phyloP scores from a whole-genome alignment of 2,329 filamentous ascomycete species.

The Microcera coccophila region DNA sequence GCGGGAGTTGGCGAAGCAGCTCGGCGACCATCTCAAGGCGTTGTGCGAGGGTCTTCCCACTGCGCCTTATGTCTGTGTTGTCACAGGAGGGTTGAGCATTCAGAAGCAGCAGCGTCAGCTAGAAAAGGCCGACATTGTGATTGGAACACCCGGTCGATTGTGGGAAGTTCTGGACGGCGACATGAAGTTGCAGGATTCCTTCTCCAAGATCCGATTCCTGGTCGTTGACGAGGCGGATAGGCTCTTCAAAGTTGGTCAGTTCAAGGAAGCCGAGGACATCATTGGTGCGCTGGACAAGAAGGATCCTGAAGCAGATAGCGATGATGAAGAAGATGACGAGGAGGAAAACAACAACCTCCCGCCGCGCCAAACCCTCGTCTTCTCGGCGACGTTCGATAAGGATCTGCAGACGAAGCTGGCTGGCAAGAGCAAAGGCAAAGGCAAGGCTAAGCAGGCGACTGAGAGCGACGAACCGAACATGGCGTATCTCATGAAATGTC shows the following conservation, averaged over 20 bases:
- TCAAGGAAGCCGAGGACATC: constrained; percentile 90
- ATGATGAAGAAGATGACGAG: constrained; percentile 48
- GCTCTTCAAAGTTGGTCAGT: constrained; percentile 86
- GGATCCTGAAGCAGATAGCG: constrained; percentile 56
- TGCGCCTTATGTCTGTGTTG: constrained; percentile 72
- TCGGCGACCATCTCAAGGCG: constrained; percentile 74
- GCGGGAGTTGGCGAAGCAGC: constrained; percentile 87
- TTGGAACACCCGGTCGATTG: constrained; percentile 85
- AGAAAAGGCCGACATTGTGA: constrained; percentile 81
- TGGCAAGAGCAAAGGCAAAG: constrained; percentile 58
- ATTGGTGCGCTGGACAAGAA: constrained; percentile 71
- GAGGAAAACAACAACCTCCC: constrained; percentile 45
- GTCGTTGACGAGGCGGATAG: constrained; percentile 94
- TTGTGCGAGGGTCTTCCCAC: constrained; percentile 61
- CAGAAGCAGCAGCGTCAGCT: constrained; percentile 89
- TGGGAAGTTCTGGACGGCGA: constrained; percentile 90
- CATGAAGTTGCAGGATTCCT: constrained; percentile 61
- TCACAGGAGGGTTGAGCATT: constrained; percentile 90
- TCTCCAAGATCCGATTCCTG: constrained; percentile 74
- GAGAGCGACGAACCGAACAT: constrained; percentile 72
- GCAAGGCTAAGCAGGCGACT: constrained; percentile 39
- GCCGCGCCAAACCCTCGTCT: constrained; percentile 82
- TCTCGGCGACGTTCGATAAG: constrained; percentile 94
- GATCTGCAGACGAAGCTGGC: constrained; percentile 86
- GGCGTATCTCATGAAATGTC: constrained; percentile 85